phyloP scores from a whole-genome alignment of 2,329 filamentous ascomycete species.

The Coniochaeta hoffmannii region DNA sequence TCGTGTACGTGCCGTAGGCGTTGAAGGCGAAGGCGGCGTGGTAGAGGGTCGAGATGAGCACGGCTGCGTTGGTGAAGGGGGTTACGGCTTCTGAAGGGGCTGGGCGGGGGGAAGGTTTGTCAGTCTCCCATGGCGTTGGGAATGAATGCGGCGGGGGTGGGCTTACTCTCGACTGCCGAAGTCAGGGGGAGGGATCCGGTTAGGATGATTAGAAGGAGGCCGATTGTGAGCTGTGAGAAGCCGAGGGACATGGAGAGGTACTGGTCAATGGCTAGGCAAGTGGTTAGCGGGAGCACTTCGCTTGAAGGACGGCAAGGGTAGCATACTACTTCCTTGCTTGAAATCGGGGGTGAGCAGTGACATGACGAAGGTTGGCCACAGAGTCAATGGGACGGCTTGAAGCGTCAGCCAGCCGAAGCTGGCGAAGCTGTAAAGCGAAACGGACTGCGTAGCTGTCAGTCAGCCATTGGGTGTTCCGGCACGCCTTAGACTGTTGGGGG shows the following conservation, averaged over 20 bases:
- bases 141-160: not conserved
- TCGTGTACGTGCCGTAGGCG: constrained; percentile 60
- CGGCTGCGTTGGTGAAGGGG: constrained; percentile 57
- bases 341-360: constrained; percentile 31
- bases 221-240: constrained; percentile 58
- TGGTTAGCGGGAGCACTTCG: not conserved
- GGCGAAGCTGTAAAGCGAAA: constrained; percentile 42
- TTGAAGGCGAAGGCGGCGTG: constrained; percentile 58
- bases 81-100: constrained; percentile 35
- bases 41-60: constrained; percentile 60
- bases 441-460: constrained; percentile 17
- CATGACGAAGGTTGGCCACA: constrained; percentile 40
- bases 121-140: not conserved
- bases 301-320: not conserved
- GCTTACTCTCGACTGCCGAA: constrained; percentile 33
- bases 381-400: constrained; percentile 38
- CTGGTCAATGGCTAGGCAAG: constrained; percentile 48
- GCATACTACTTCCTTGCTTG: constrained; percentile 23
- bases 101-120: constrained; percentile 1
- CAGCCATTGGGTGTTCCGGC: not conserved
- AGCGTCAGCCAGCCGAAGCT: constrained; percentile 43
- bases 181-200: constrained; percentile 63
- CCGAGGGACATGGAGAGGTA: constrained; percentile 70
- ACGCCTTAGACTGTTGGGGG: not conserved
- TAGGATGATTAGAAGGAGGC: constrained; percentile 56